phyloP scores from a whole-genome alignment of 2,329 filamentous ascomycete species.

The Xylariaceae sp. region DNA sequence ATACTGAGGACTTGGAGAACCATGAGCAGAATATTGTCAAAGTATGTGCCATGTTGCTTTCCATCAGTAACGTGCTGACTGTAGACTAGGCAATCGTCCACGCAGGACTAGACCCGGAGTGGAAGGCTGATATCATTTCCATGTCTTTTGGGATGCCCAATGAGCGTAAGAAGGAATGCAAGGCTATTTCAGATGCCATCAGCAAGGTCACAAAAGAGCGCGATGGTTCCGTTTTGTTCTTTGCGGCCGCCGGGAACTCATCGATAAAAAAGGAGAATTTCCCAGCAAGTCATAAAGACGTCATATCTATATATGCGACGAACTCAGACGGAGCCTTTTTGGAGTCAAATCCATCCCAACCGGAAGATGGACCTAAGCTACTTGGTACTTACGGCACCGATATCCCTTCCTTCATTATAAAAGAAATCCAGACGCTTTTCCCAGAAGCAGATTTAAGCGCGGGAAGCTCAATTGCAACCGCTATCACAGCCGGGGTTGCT shows the following conservation, averaged over 20 bases:
- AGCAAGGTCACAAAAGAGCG: not conserved
- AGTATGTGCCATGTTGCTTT: slow-evolving; percentile 4
- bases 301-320: slow-evolving; percentile 11
- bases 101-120: slow-evolving; percentile 6
- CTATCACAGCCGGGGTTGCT: slow-evolving; percentile 3
- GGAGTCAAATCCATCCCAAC: not conserved
- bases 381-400: slow-evolving; percentile 7
- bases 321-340: slow-evolving; percentile 4
- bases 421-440: slow-evolving; percentile 1
- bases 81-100: slow-evolving; percentile 3
- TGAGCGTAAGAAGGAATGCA: not conserved
- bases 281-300: slow-evolving; percentile 3
- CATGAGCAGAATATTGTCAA: not conserved
- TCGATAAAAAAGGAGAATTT: slow-evolving; percentile 4
- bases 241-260: slow-evolving; percentile 7
- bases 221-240: slow-evolving; percentile 2
- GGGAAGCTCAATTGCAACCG: slow-evolving; percentile 8
- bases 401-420: not conserved
- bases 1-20: slow-evolving; percentile 1
- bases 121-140: slow-evolving; percentile 11
- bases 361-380: not conserved
- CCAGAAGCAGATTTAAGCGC: not conserved
- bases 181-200: slow-evolving; percentile 3
- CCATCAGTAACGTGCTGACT: slow-evolving; percentile 1
- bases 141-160: slow-evolving; percentile 11